These are phyloP conservation scores for Alectoria sarmentosa DNA, from an alignment of 495 filamentous ascomycete species.

Conservation along the genomic window DNA sequence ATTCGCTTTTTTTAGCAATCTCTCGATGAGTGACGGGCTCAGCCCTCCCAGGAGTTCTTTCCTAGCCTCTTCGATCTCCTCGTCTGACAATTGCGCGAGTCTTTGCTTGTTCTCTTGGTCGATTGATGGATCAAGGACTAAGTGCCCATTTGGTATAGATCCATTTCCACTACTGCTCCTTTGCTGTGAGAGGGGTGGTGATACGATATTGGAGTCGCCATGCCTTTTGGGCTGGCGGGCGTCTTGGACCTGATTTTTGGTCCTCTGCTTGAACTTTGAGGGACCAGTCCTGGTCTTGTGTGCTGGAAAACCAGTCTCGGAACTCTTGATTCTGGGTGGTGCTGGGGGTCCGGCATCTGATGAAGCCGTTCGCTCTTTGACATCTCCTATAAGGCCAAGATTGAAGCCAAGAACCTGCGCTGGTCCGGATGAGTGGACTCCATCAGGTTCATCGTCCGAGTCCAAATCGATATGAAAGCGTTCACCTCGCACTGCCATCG, in stretches of 20 bases:
- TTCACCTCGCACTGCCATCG: constrained; percentile 53
- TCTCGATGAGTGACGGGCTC: constrained; percentile 63
- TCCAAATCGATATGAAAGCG: constrained; percentile 47
- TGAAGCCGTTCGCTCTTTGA: constrained; percentile 61
- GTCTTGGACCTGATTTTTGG: neutral
- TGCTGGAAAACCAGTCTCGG: constrained; percentile 72
- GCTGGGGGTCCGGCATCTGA: constrained; percentile 50
- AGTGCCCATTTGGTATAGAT: constrained; percentile 10
- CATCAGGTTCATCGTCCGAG: constrained; percentile 35
- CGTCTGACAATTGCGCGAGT: constrained; percentile 69
- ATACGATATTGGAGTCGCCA: neutral
- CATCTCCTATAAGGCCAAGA: constrained; percentile 59
- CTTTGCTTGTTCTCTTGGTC: constrained; percentile 72
- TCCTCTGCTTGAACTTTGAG: constrained; percentile 15
- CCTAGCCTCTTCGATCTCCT: constrained; percentile 71
- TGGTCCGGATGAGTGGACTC: constrained; percentile 23
- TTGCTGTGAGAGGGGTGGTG: neutral
- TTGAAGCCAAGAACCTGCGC: constrained; percentile 27
- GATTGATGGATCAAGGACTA: constrained; percentile 60
- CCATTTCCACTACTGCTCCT: neutral
- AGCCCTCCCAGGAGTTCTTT: constrained; percentile 65
- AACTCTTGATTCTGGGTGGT: constrained; percentile 51
- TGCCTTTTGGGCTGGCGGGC: neutral
- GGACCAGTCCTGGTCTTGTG: constrained; percentile 61
- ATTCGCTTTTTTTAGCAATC: constrained; percentile 69